Conservation (phyloP, 768 basidiomycete genomes). For the Dentipellis sp. region DNA sequence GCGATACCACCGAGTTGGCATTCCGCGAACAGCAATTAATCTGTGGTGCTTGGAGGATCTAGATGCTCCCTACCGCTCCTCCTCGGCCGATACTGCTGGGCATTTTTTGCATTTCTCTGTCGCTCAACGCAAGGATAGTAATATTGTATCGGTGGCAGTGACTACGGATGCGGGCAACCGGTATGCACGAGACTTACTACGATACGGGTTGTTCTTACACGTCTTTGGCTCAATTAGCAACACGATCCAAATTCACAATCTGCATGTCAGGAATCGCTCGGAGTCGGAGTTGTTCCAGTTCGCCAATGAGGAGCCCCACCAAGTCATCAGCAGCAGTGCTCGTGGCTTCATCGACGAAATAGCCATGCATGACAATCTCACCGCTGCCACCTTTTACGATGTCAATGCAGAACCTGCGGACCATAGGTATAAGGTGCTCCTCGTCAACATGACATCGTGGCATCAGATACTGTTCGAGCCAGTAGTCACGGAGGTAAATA, state of each 20-base stretch:
- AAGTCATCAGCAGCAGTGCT: background rate
- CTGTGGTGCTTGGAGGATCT: constrained; percentile 34
- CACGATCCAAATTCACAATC: background rate
- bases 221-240: background rate
- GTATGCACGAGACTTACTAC: background rate
- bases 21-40: constrained; percentile 28
- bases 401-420: background rate
- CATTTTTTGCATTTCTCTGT: constrained; percentile 16
- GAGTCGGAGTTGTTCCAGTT: background rate
- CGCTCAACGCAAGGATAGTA: constrained; percentile 6
- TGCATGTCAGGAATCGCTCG: background rate
- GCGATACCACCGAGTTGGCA: constrained; percentile 20
- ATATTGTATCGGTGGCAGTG: constrained; percentile 15
- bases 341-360: constrained; percentile 7
- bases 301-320: background rate
- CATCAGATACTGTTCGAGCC: background rate
- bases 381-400: constrained; percentile 6
- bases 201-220: background rate
- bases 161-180: background rate
- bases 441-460: constrained; percentile 5
- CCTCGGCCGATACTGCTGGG: constrained; percentile 19
- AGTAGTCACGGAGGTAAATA: no score
- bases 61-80: constrained; percentile 18
- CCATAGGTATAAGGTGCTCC: constrained; percentile 3
- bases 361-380: background rate